Percentiles rank a stretch among this genome's conserved stretches.
phyloP scores from a whole-genome alignment of 495 filamentous ascomycete genomes.

The Margaritispora aquatica region DNA sequence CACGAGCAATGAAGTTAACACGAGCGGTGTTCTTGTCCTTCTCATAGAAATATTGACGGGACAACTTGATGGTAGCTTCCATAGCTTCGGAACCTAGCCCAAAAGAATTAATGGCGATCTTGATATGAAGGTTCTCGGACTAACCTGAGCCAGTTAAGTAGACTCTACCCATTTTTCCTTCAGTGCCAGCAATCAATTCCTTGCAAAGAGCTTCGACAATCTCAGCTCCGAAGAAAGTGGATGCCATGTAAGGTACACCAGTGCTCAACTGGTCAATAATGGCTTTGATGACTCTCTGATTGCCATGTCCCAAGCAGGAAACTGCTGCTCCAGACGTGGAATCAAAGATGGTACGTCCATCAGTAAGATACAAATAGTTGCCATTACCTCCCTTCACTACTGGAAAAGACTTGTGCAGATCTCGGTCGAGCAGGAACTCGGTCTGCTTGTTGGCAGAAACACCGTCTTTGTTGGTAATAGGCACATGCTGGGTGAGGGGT shows the following conservation, averaged over 20 bases:
- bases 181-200: slow-evolving; percentile 38
- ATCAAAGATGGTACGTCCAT: slow-evolving; percentile 60
- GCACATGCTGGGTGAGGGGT: not conserved
- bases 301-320: slow-evolving; percentile 43
- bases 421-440: slow-evolving; percentile 15
- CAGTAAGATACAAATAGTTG: slow-evolving; percentile 34
- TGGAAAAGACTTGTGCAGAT: slow-evolving; percentile 20
- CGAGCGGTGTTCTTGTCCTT: slow-evolving; percentile 37
- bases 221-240: slow-evolving; percentile 36
- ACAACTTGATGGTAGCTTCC: slow-evolving; percentile 58
- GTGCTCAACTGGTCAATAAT: slow-evolving; percentile 29
- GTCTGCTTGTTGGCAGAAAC: not conserved
- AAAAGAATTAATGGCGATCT: not conserved
- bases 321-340: slow-evolving; percentile 50
- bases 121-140: slow-evolving; percentile 9
- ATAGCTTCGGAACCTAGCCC: slow-evolving; percentile 56
- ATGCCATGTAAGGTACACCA: slow-evolving; percentile 36
- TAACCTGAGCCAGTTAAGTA: slow-evolving; percentile 54
- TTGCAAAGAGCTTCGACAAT: slow-evolving; percentile 36
- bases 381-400: slow-evolving; percentile 15
- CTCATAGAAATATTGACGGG: slow-evolving; percentile 57
- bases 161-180: slow-evolving; percentile 36
- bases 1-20: slow-evolving; percentile 57
- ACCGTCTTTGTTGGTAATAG: not conserved
- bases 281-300: slow-evolving; percentile 35